A percentile compares a stretch with the other conserved stretches of the same genome.
Evolutionary conservation across 2,329 filamentous ascomycete species (phyloP).

Genomic region (Fragosphaeria purpurea): DNA sequence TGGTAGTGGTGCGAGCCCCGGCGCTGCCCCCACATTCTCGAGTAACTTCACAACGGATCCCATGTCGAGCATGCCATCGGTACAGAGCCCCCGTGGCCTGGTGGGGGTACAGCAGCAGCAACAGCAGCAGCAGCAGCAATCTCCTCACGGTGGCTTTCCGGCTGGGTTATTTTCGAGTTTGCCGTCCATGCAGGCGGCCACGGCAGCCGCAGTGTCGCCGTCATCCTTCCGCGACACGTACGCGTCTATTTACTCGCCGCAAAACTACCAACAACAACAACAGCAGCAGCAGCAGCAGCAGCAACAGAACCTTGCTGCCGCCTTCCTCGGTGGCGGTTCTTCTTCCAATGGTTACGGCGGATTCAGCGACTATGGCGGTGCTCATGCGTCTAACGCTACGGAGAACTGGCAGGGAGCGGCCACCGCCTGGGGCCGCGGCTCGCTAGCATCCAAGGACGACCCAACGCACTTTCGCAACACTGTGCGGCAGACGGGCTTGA

Average conservation of each 20-base stretch:
- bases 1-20: slow-evolving; percentile 5
- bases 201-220: neutral
- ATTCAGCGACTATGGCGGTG: neutral
- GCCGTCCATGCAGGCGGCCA: neutral
- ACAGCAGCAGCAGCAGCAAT: neutral
- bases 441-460: slow-evolving; percentile 13
- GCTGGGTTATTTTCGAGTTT: neutral
- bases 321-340: neutral
- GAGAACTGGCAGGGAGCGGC: slow-evolving; percentile 13
- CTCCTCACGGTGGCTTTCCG: no score
- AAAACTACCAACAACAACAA: neutral
- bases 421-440: slow-evolving; percentile 15
- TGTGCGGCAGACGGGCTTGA: slow-evolving; percentile 11
- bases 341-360: neutral
- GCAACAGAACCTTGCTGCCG: slow-evolving; percentile 1
- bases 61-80: slow-evolving; percentile 20
- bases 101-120: neutral
- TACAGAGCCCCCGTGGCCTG: slow-evolving; percentile 23
- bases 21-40: slow-evolving; percentile 13
- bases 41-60: slow-evolving; percentile 17
- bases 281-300: slow-evolving; percentile 1
- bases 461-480: slow-evolving; percentile 15
- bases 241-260: slow-evolving; percentile 1
- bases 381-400: neutral
- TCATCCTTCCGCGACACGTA: neutral